Evolutionary conservation across 78 protist genomes (phyloP).

Genomic region (Speleostelium caveatum): DNA sequence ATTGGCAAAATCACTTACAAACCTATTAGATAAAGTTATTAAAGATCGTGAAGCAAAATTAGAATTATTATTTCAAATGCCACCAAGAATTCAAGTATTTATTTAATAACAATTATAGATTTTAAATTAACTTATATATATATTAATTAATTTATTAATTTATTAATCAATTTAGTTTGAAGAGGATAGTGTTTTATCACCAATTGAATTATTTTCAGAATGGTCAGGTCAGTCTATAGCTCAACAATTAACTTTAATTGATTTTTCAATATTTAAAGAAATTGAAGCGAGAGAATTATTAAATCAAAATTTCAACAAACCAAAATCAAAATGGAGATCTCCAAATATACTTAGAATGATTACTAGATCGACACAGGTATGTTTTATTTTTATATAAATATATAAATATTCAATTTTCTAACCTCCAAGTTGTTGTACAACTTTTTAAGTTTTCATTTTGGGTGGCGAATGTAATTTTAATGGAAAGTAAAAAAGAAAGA

Average conservation of each 20-base stretch:
- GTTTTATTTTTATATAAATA: neutral
- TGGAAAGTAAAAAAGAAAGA: slow-evolving; percentile 70
- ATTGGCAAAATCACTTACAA: slow-evolving; percentile 16
- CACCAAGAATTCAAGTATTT: slow-evolving; percentile 39
- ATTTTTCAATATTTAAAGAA: slow-evolving; percentile 56
- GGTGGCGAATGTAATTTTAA: slow-evolving; percentile 48
- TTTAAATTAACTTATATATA: too few species aligned
- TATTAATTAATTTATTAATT: too few species aligned
- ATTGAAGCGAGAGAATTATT: slow-evolving; percentile 64
- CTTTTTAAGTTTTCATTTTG: slow-evolving; percentile 55
- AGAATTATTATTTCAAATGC: slow-evolving; percentile 70
- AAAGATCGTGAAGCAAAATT: slow-evolving; percentile 69
- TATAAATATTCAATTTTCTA: neutral
- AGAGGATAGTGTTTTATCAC: slow-evolving; percentile 62
- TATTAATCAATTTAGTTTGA: neutral
- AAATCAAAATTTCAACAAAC: slow-evolving; percentile 76
- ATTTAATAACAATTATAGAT: too few species aligned
- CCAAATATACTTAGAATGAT: slow-evolving; percentile 70
- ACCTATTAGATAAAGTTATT: slow-evolving; percentile 19
- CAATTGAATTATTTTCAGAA: slow-evolving; percentile 69
- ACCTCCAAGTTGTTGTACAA: neutral
- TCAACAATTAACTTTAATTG: slow-evolving; percentile 64
- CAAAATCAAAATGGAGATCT: slow-evolving; percentile 58
- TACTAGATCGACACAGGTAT: slow-evolving; percentile 59
- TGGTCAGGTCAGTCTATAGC: slow-evolving; percentile 57